Evolutionary conservation across 106 monocot species (phyloP).

Genomic region (Dendrobium catenatum): DNA sequence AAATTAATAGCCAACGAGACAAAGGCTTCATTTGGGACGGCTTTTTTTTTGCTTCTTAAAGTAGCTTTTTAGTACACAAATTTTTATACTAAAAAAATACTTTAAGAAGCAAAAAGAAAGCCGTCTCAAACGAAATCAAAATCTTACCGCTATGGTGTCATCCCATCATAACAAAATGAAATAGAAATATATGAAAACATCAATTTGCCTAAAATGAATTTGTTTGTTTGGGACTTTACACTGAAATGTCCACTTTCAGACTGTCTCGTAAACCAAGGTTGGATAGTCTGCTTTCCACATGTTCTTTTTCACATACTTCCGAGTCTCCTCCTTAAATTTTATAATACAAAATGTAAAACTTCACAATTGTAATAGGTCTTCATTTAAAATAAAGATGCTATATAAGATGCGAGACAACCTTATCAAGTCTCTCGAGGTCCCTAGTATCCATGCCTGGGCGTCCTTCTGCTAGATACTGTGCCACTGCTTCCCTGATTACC

Average conservation of each 20-base stretch:
- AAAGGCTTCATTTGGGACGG: too few relatives aligned
- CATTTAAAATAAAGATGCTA: neutral
- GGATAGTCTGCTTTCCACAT: slow-evolving; percentile 92
- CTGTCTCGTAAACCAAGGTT: slow-evolving; percentile 68
- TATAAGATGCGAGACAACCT: slow-evolving; percentile 30
- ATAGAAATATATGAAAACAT: too few relatives aligned
- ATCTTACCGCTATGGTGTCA: too few relatives aligned
- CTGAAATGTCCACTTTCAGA: slow-evolving; percentile 14
- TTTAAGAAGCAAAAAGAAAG: too few relatives aligned
- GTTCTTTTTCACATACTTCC: slow-evolving; percentile 66
- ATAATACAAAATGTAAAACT: neutral
- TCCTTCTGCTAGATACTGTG: slow-evolving; percentile 82
- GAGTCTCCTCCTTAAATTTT: slow-evolving; percentile 51
- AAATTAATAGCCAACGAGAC: too few relatives aligned
- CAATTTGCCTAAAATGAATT: neutral
- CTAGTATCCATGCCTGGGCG: slow-evolving; percentile 80
- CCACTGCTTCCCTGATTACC: slow-evolving; percentile 82
- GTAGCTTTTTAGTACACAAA: too few relatives aligned
- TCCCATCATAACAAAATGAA: too few relatives aligned
- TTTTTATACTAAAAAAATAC: too few relatives aligned
- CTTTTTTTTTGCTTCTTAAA: too few relatives aligned
- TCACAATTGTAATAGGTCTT: neutral
- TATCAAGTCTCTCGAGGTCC: slow-evolving; percentile 54
- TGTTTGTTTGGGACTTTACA: neutral
- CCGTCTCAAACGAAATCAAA: too few relatives aligned